Evolutionary conservation across 495 filamentous ascomycete species (phyloP), one percentile per base, ranked within the genome.

Genomic region (Bathelium albidoporum): DNA sequence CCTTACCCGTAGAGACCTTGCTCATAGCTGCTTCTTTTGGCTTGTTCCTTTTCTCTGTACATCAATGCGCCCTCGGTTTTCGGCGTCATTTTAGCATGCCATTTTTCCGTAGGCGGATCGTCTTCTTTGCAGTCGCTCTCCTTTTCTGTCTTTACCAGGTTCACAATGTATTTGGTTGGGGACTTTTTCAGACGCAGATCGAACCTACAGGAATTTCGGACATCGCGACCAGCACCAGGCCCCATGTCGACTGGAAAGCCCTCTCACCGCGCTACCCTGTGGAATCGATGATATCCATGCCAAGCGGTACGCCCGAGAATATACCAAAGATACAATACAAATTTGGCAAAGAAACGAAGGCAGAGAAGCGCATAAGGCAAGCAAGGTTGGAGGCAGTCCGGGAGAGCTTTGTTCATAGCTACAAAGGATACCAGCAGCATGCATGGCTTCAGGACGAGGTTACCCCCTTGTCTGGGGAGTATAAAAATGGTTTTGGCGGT

Each of bases 401-500:
- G 67, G 71, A 83, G 43, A 82, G 83, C 0, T 94, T 95, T 66
- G 60, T 79, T 32, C 84, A 85, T 66, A 80, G 85, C 12, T 96
- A 91, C 90, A 78, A 80, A 9, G 85, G 84, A 53, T 96, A 96
- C 67, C 87, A 82, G 67, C 71, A 82, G 16, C 76, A 87, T 73
- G 91, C 91, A 0, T 95, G 90, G 89, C 71, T 83, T 62, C 81
- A 85, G 59, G 91, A 96, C 68, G 91, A 95, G 62, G 74, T 95
- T 14, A 79, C 77, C 31, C 91, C 91, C 0, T 67, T 89, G 1
- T 82, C 80, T 7, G 85, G 81, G 7, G 72, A 73, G 12, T 81
- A 72, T 29, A 78, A 75, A 29, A 68, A 74, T 52, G 45, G 61
- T 16, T 76, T 74, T 59, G 65, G 74, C 0, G 74, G 72, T 20